Conservation (phyloP, 2,329 filamentous ascomycete genomes). For the Emmonsiellopsis sp. region DNA sequence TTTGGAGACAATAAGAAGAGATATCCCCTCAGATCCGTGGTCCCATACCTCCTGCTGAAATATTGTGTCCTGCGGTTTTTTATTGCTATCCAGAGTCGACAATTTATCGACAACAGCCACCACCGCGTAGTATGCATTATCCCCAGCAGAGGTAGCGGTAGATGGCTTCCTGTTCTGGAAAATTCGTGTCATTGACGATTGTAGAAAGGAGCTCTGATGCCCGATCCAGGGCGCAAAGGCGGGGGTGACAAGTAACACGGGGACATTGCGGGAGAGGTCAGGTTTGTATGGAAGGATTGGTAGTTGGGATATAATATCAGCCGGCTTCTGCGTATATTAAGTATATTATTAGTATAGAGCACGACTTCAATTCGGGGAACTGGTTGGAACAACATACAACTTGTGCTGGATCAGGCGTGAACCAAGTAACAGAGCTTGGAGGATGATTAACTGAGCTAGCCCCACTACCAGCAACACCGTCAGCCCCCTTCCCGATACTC, state of each 20-base stretch:
- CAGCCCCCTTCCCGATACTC: background rate
- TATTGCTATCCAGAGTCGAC: constrained; percentile 12
- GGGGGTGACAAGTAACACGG: constrained; percentile 28
- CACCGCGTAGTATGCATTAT: constrained; percentile 18
- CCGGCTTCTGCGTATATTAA: constrained; percentile 5
- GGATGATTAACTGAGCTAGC: background rate
- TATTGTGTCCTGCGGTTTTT: too few species aligned
- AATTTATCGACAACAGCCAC: constrained; percentile 30
- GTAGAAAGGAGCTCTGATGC: constrained; percentile 21
- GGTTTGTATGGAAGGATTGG: constrained; percentile 12
- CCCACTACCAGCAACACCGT: background rate
- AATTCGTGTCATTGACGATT: constrained; percentile 20
- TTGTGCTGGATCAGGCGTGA: background rate
- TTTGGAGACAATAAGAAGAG: constrained; percentile 20
- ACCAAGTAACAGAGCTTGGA: constrained; percentile 1
- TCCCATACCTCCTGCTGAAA: background rate
- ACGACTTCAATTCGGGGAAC: background rate
- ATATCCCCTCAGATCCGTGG: constrained; percentile 25
- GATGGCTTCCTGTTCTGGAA: constrained; percentile 11
- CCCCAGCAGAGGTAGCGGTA: constrained; percentile 4
- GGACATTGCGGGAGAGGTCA: constrained; percentile 14
- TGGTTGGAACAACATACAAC: background rate
- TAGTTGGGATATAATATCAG: constrained; percentile 21
- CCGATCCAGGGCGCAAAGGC: constrained; percentile 29
- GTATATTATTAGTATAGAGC: background rate